Base-by-base conservation (phyloP, 768 basidiomycete genomes). In the Lactifluus rugatus region DNA sequence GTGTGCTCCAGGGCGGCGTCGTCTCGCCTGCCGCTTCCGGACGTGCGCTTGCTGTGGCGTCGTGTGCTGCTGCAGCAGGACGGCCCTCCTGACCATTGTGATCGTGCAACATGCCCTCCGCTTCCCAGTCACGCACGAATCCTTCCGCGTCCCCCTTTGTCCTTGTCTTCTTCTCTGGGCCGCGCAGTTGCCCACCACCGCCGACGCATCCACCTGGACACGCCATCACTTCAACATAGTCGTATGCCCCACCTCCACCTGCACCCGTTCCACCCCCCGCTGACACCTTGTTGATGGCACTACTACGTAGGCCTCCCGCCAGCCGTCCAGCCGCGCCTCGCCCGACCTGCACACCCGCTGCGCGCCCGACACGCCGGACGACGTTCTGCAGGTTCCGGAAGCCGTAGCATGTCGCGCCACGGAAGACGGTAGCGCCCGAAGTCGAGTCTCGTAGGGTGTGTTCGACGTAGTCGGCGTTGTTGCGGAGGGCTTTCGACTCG, bases 141-240 rank as follows among this genome's bases (percentile, higher is more conserved):
- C 87, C 87, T 69, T 91, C 89, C 53, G 73, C 81, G 66, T 92
- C 79, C 48, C 26, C n/a, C 19, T 13, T 5, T 5, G n/a, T 23
- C 1, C 9, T n/a, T 28, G 50, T 64, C 41, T 36, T 42, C 10
- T 23, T 52, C 17, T 58, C 45, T 14, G 58, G 58, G 2, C 52
- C 52, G 11, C 68, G 69, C 26, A 87, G 70, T 74, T 98, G 96
- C 5, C 96, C 96, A 21, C 95, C 96, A 8, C 96, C 96, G 69
- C 97, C 97, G 42, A 96, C 91, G 70, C 96, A 98, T 17, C 96
- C 96, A 0, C 87, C 85, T 0, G 96, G 96, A 74, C 96, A 99
- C 34, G 96, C 96, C 96, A 99, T 98, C 62, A 99, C 93, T 68
- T 96, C 93, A 41, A 95, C 85, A 70, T 93, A 96, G 73, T 95